Evolutionary conservation across 2,329 filamentous ascomycete species (phyloP).

Genomic region (Aaosphaeria arxii): DNA sequence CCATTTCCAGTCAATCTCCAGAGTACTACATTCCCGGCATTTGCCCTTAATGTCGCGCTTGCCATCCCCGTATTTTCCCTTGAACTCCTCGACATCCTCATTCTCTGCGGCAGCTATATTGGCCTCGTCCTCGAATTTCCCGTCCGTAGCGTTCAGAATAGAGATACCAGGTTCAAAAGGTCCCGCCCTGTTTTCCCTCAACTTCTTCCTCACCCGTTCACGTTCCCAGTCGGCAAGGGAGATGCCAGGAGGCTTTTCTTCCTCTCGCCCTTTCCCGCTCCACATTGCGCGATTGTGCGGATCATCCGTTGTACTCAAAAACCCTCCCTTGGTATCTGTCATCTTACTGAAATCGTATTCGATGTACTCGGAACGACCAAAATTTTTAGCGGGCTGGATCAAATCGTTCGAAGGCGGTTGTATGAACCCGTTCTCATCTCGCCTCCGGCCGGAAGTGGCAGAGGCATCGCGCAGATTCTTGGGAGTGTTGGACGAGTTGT

Average conservation of each 20-base stretch:
- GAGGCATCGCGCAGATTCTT: conserved; percentile 66
- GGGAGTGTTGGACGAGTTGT: conserved; percentile 54
- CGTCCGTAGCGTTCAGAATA: conserved; percentile 55
- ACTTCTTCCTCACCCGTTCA: conserved; percentile 68
- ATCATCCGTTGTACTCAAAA: conserved; percentile 87
- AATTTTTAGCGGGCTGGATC: conserved; percentile 79
- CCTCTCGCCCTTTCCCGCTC: conserved; percentile 40
- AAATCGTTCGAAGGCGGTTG: conserved; percentile 37
- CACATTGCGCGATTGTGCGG: conserved; percentile 76
- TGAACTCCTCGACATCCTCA: conserved; percentile 29
- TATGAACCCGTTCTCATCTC: conserved; percentile 35
- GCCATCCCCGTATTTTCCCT: conserved; percentile 32
- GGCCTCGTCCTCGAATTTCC: conserved; percentile 28
- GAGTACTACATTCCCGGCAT: conserved; percentile 76
- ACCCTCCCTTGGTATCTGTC: conserved; percentile 96
- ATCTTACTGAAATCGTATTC: conserved; percentile 98
- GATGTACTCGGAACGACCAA: conserved; percentile 74
- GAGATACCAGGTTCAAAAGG: conserved; percentile 89
- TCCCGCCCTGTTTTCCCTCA: conserved; percentile 72
- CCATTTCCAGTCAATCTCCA: conserved; percentile 96
- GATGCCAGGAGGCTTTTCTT: conserved; percentile 81
- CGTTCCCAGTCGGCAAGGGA: conserved; percentile 88
- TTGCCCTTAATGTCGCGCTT: conserved; percentile 56
- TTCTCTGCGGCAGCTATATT: conserved; percentile 40
- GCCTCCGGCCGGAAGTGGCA: conserved; percentile 31